Base-by-base conservation (phyloP, 2,329 filamentous ascomycete species). In the Xylaria sp. region DNA sequence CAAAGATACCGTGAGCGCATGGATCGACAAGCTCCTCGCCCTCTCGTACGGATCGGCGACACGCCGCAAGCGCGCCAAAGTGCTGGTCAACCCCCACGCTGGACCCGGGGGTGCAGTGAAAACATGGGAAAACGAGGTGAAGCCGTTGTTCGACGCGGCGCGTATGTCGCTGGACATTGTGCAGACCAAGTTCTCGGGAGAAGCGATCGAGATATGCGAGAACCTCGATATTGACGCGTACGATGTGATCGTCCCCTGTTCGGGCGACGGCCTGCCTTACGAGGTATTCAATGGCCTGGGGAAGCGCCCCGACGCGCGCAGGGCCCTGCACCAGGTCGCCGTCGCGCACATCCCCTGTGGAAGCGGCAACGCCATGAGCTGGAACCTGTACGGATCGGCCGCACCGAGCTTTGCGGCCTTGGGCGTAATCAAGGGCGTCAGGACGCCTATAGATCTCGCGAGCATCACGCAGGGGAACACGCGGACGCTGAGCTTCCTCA, bases 271-370 rank as follows among this genome's bases (percentile, higher is more conserved):
- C 8, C 79, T 96, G 38, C 88, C 91, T 0, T 89, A 96, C 69
- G 94, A 99, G 72, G 89, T 96, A 7, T 96, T 97, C 77, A 97
- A 99, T 69, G 94, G 94, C 0, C 76, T 99, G 26, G 92, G 84
- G 13, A 88, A 85, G 72, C 86, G 91, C 38, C 69, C 80, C 4
- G 90, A 97, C 72, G 92, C 92, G 18, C 78, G 80, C 26, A 81
- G 81, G 50, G 94, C 93, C 0, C 75, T 99, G 56, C 76, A 79
- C 19, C 89, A 87, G 65, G 75, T 97, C 13, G 90, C 94, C 1
- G 86, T 99, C 1, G 88, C 87, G 19, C 91, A 96, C 67, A 80
- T 99, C 34, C 94, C 94, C 1, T 96, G 92, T 68, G 94, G 94
- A 13, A 94, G 90, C 45, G 94, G 94, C 5, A 99, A 99, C 71